Evolutionary conservation across 148 eudicot species (phyloP), one percentile per base, ranked within the genome.

Genomic region (Linanthus parryae): DNA sequence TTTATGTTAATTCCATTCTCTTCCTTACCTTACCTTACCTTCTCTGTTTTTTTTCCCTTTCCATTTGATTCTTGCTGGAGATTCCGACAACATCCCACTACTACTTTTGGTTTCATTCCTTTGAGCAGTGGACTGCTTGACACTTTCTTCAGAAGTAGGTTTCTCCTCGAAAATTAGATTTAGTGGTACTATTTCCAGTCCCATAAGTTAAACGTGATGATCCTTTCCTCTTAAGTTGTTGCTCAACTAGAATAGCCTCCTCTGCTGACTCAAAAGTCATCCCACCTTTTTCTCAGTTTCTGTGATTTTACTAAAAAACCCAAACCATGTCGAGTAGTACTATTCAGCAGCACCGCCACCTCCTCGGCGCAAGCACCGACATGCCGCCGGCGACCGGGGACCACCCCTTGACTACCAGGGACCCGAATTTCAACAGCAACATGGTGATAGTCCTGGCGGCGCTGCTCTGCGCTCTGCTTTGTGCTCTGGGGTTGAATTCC

Each of bases 381-480:
- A 34, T 1, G n/a, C 55, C 8, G 17, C 39, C 8, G n/a, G 16
- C 33, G 30, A 25, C 7, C 23, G 15, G 13, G 8, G 46, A 4
- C 17, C 40, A 5, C 12, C 27, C 38, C 8, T 38, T 29, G 29
- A n/a, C 10, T 19, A 30, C 48, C 22, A 38, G 10, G 20, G 67
- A 63, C 33, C 20, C 52, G 2, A 63, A 44, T 19, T 63, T 63
- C 20, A 61, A 63, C 15, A 55, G 34, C 54, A 63, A 63, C 44
- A 63, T 63, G 68, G 61, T 63, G 16, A 56, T 63, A 33, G 48
- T 63, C 17, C 34, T 63, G 1, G 52, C 68, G 4, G 68, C 61
- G 0, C 33, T 63, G 43, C 68, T 63, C 7, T 63, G 68, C 31
- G 68, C 61, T 17, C 24, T 63, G 22, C 47, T 63, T 3, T 63